Evolutionary conservation across 75 land plant genomes (phyloP), one percentile per base, ranked within the genome.

Genomic region (Pinus albicaulis): DNA sequence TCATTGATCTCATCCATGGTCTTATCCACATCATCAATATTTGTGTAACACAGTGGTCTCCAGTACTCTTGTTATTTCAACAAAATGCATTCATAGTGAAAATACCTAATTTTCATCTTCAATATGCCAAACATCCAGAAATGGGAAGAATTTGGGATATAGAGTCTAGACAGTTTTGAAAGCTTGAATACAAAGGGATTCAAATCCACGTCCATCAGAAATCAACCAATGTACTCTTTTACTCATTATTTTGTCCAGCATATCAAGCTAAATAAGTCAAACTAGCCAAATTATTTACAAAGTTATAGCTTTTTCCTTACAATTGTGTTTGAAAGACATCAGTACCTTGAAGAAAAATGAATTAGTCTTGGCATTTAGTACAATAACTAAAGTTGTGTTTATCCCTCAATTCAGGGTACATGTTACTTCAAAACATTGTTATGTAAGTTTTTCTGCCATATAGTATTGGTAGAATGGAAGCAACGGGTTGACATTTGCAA

Each of bases 1-100:
- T 78, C 80, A 28, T 78, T 78, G 20, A 78, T 52, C 25, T 78
- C 77, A 74, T 78, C 78, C 80, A 78, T 78, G 41, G 80, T 78
- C 75, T 78, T 78, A 16, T 78, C 80, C 23, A 78, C 80, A 68
- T 78, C 80, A 75, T 78, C 60, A 56, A 78, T 58, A 58, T 77
- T 76, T 59, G 48, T 78, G 78, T 16, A 57, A 55, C 76, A 76
- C 28, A 59, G 28, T 56, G 17, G 12, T 62, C 20, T 19, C 22
- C 0, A 19, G 3, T 66, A 19, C 38, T 7, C 8, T 20, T 66
- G 17, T 38, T 66, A 7, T 63, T 63, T 63, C 66, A 63, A 63
- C 36, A 31, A 28, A 41, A 6, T 41, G 44, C 66, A 63, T 28
- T 66, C n/a, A 34, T 3, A 11, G 11, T 55, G 16, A 73, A 73